These are phyloP conservation scores for Tephrocybe sp. DNA, from an alignment of 768 basidiomycete species.

Conservation along the genomic window DNA sequence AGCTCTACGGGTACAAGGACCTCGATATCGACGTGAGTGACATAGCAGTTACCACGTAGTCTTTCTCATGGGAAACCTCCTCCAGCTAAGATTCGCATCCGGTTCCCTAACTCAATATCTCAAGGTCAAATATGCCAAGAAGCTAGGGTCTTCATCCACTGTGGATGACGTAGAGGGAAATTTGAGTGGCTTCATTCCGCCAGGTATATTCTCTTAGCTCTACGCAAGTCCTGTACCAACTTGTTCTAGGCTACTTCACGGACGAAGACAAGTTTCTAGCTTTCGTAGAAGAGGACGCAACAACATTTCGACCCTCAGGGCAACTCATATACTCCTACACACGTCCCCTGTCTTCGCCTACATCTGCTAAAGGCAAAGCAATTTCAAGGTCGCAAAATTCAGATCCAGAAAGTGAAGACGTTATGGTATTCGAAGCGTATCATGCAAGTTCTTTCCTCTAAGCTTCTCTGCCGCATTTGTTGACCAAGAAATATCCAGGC, in stretches of 20 bases:
- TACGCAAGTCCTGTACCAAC: slow-evolving; percentile 4
- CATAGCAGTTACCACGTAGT: neutral
- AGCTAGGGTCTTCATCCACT: slow-evolving; percentile 62
- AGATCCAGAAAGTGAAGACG: slow-evolving; percentile 54
- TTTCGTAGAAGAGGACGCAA: slow-evolving; percentile 78
- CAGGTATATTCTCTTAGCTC: slow-evolving; percentile 40
- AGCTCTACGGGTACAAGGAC: slow-evolving; percentile 90
- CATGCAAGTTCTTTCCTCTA: slow-evolving; percentile 57
- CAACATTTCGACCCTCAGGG: slow-evolving; percentile 75
- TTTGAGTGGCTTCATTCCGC: slow-evolving; percentile 74
- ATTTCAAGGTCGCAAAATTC: slow-evolving; percentile 35
- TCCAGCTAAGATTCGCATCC: slow-evolving; percentile 81
- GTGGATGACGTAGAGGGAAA: slow-evolving; percentile 87
- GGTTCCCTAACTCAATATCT: slow-evolving; percentile 83
- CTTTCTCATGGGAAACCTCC: neutral
- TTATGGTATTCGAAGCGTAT: slow-evolving; percentile 85
- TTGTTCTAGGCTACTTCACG: slow-evolving; percentile 63
- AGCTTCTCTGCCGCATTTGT: neutral
- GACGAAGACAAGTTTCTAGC: slow-evolving; percentile 65
- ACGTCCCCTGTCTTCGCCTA: slow-evolving; percentile 43
- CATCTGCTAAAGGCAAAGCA: slow-evolving; percentile 57
- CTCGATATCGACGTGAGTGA: slow-evolving; percentile 76
- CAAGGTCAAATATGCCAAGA: slow-evolving; percentile 62
- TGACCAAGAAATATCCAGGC: slow-evolving; percentile 43
- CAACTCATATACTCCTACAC: slow-evolving; percentile 76